Conservation (phyloP, 2,329 filamentous ascomycete species). For the Aspergillus luchuensis region DNA sequence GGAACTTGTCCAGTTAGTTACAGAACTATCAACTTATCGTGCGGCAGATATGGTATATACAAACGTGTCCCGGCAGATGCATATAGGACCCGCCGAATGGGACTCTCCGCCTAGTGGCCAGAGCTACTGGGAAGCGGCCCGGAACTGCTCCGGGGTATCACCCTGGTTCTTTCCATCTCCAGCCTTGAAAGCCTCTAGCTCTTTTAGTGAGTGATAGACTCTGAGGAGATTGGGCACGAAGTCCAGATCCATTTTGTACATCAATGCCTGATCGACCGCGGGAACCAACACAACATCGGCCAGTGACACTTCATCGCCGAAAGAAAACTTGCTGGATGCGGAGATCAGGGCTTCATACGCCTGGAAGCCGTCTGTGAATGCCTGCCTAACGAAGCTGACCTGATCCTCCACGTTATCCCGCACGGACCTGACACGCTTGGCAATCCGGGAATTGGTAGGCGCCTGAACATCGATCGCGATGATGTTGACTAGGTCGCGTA, state of each 20-base stretch:
- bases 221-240: background rate
- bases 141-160: conserved; percentile 5
- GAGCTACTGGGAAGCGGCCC: background rate
- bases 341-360: background rate
- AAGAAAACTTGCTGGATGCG: background rate
- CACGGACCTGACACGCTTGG: background rate
- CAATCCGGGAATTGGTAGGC: background rate
- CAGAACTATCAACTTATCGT: background rate
- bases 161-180: conserved; percentile 2
- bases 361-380: background rate
- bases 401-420: conserved; percentile 1
- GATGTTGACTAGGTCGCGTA: conserved; percentile 5
- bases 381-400: background rate
- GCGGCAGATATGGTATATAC: background rate
- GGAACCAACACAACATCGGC: conserved; percentile 4
- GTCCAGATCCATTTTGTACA: background rate
- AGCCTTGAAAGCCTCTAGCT: background rate
- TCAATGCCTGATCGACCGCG: conserved; percentile 1
- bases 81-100: background rate
- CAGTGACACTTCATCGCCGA: background rate
- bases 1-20: background rate
- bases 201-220: background rate
- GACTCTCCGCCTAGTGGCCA: background rate
- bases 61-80: background rate
- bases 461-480: conserved; percentile 7